These are phyloP conservation scores for Fusarium burgessii DNA, from an alignment of 2,329 filamentous ascomycete species.

Conservation along the genomic window DNA sequence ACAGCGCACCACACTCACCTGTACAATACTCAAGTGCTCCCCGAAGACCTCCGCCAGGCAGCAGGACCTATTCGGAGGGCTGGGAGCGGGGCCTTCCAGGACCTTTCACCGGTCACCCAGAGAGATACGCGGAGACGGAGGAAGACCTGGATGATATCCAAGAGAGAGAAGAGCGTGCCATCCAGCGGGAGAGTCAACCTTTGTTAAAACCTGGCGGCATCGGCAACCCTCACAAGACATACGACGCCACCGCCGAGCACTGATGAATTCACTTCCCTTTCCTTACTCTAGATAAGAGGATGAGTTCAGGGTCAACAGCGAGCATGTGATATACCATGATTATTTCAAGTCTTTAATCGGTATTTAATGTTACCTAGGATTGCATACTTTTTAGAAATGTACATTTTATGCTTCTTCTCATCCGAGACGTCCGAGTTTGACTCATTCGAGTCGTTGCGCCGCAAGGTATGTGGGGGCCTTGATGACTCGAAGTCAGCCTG, in stretches of 20 bases:
- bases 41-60: conserved; percentile 53
- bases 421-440: conserved; percentile 17
- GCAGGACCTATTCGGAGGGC: conserved; percentile 61
- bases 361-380: conserved; percentile 31
- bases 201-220: conserved; percentile 64
- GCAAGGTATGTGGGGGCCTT: conserved; percentile 20
- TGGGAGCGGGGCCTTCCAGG: conserved; percentile 64
- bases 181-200: conserved; percentile 63
- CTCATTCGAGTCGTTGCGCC: conserved; percentile 11
- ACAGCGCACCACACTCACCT: conserved; percentile 47
- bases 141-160: conserved; percentile 64
- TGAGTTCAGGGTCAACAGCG: conserved; percentile 25
- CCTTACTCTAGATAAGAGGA: conserved; percentile 17
- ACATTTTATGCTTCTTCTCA: conserved; percentile 13
- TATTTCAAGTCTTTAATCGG: conserved; percentile 16
- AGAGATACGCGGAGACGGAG: conserved; percentile 64
- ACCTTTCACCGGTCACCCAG: conserved; percentile 64
- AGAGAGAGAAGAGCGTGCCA: conserved; percentile 64
- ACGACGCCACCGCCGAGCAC: conserved; percentile 49
- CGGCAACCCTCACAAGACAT: conserved; percentile 58
- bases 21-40: conserved; percentile 45
- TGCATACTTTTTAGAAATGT: conserved; percentile 32
- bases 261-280: conserved; percentile 5
- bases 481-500: conserved; percentile 34
- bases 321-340: conserved; percentile 42